Evolutionary conservation across 495 filamentous ascomycete species (phyloP).

Genomic region (Penicillium lagena): DNA sequence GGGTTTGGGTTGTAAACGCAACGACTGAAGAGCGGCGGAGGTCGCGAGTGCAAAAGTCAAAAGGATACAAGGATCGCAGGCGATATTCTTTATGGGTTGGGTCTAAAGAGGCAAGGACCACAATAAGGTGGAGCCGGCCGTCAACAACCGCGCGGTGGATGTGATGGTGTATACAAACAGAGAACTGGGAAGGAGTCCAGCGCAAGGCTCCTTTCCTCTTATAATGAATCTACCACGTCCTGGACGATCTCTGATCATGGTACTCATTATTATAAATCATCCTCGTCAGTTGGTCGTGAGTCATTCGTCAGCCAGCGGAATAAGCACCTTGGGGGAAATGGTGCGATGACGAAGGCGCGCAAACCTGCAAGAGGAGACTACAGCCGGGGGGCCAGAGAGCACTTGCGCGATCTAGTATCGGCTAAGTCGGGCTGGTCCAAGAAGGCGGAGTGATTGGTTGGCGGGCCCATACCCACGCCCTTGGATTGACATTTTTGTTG

Average conservation of each 20-base stretch:
- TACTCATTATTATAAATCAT: too few relatives aligned
- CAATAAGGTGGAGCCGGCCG: conserved; percentile 15
- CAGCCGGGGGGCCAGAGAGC: too few relatives aligned
- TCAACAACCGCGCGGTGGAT: conserved; percentile 14
- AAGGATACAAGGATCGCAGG: not conserved
- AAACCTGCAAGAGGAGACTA: not conserved
- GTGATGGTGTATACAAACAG: not conserved
- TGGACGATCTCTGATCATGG: too few relatives aligned
- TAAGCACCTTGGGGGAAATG: too few relatives aligned
- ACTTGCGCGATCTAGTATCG: not conserved
- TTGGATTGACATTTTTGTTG: conserved; percentile 23
- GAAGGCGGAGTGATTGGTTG: conserved; percentile 2
- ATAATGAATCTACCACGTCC: conserved; percentile 2
- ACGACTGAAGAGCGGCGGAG: too few relatives aligned
- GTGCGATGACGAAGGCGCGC: not conserved
- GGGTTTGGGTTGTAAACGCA: not conserved
- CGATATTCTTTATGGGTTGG: too few relatives aligned
- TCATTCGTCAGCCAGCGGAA: too few relatives aligned
- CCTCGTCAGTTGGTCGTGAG: too few relatives aligned
- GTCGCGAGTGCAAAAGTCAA: not conserved
- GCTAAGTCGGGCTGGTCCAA: not conserved
- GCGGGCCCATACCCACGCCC: conserved; percentile 14
- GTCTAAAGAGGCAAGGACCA: conserved; percentile 3
- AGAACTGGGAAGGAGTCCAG: not conserved
- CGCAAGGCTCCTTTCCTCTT: not conserved